Percentiles rank a stretch among this genome's conserved stretches.
Conservation (phyloP, 306 rosid genomes). For the Lotus japonicus region DNA sequence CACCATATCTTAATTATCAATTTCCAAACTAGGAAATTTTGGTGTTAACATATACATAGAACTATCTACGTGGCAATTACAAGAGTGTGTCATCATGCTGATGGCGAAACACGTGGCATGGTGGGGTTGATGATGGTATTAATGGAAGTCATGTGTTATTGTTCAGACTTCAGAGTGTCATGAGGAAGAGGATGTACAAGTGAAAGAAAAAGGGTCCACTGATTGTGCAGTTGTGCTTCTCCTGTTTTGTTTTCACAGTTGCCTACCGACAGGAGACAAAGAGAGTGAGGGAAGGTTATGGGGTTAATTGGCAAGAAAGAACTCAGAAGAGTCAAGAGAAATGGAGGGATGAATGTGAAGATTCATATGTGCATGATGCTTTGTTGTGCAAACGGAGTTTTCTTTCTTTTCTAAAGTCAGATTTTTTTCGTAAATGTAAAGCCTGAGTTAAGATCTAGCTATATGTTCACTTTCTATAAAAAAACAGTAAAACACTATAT, state of each 20-base stretch:
- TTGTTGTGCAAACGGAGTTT: too few species aligned
- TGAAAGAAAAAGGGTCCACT: not conserved
- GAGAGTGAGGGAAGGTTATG: not conserved
- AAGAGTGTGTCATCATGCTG: slow-evolving; percentile 1
- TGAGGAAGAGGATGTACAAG: not conserved
- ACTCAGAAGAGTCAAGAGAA: not conserved
- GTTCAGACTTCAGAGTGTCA: not conserved
- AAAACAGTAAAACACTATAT: too few species aligned
- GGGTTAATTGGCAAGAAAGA: not conserved
- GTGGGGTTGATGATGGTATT: not conserved
- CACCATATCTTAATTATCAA: too few species aligned
- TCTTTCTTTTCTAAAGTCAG: too few species aligned
- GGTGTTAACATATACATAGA: too few species aligned
- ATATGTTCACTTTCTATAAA: too few species aligned
- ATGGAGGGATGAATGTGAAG: not conserved
- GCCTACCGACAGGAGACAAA: slow-evolving; percentile 21
- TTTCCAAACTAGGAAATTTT: too few species aligned
- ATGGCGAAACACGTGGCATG: slow-evolving; percentile 33
- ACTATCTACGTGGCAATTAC: slow-evolving; percentile 39
- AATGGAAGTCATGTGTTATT: slow-evolving; percentile 17
- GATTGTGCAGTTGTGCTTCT: not conserved
- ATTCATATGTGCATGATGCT: not conserved
- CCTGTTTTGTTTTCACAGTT: not conserved
- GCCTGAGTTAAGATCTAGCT: too few species aligned
- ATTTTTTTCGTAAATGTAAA: too few species aligned